Percentiles rank a stretch among this genome's conserved stretches.
These are phyloP conservation scores for Camellia granthamiana DNA, from an alignment of 148 eudicot genomes.

Conservation along the genomic window DNA sequence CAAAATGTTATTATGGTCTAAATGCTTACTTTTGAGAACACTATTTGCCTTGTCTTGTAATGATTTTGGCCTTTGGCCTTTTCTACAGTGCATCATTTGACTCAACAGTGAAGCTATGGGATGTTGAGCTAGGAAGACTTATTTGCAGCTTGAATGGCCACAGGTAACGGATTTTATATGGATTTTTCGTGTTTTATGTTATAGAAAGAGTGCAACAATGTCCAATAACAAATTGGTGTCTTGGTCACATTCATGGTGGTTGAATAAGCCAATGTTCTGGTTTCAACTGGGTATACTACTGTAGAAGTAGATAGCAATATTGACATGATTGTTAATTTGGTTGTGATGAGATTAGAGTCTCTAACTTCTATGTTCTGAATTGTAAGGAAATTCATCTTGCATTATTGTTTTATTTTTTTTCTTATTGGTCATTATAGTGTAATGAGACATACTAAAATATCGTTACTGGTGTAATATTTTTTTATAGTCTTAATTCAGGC, in stretches of 20 bases:
- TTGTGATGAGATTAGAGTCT: background rate
- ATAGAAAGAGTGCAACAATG: no score
- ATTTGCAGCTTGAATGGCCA: conserved; percentile 65
- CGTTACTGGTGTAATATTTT: no score
- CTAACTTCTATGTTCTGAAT: background rate
- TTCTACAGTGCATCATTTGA: conserved; percentile 58
- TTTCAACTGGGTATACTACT: background rate
- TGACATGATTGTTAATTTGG: conserved; percentile 1
- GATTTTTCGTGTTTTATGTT: no score
- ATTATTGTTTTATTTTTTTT: background rate
- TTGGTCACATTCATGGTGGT: background rate
- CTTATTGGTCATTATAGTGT: background rate
- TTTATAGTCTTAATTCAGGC: background rate
- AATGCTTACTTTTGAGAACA: background rate
- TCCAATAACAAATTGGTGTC: no score
- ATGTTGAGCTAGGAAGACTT: conserved; percentile 47
- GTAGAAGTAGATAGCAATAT: background rate
- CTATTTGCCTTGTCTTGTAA: background rate
- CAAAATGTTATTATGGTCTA: background rate
- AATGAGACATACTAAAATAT: background rate
- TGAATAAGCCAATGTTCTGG: background rate
- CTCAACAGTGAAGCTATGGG: conserved; percentile 62
- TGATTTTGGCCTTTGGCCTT: background rate
- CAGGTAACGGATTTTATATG: conserved; percentile 23
- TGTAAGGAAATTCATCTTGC: background rate